Base-by-base conservation (phyloP, 2,329 filamentous ascomycete genomes). In the Aspergillus pseudoviridinutans region DNA sequence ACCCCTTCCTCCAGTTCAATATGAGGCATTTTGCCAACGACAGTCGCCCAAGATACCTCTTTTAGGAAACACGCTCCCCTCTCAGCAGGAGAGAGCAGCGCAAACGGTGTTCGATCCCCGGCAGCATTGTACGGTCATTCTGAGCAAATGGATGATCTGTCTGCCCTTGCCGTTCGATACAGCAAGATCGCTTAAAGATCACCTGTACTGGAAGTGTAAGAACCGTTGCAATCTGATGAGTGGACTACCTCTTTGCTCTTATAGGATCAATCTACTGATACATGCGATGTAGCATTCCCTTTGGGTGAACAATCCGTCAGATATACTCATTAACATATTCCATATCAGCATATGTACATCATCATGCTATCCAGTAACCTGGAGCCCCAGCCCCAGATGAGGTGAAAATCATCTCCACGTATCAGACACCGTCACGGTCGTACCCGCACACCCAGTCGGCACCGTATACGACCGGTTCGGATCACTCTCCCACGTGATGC, bases 401-500 rank as follows among this genome's bases (percentile, higher is more conserved):
- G 4, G 4, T 5, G 32, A 38, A 12, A 14, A 17, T 50, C 57
- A 76, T 59, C 66, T 66, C 76, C 78, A 80, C 7, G 58, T 71
- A 58, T 76, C 73, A 53, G 72, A 74, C 28, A 72, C 64, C 5
- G 69, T 74, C 10, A 68, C 69, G 4, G 66, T 68, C 4, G 65
- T 67, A 6, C 70, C 66, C 24, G 58, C 57, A 61, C 77, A 78
- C 28, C 67, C 71, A 35, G 60, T 67, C 1, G 75, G 71, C 20
- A 80, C 76, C 0, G 71, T 76, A 58, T 74, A 79, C 27, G 56
- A 65, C 28, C 75, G 70, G 59, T 80, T 78, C 4, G 77, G 74
- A 61, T 87, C 87, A 51, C 75, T 77, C 75, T 91, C 88, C 87
- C 88, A 91, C 2, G 73, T 78, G 8, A 88, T 73, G 0, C 74